Evolutionary conservation across 306 rosid species (phyloP), one percentile per base, ranked within the genome.

Genomic region (Dryas octopetala): DNA sequence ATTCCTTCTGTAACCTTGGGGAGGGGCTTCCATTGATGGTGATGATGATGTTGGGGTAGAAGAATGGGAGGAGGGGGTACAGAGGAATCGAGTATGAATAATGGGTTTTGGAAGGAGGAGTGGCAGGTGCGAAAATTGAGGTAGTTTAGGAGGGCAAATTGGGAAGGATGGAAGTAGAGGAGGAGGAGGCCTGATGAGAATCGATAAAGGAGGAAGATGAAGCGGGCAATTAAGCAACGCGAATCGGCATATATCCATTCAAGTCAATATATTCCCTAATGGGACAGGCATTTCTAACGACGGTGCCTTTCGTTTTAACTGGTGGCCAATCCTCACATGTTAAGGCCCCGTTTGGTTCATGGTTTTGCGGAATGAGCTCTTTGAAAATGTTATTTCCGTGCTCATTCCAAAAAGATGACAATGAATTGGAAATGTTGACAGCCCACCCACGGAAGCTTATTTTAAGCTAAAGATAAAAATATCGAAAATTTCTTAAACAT

Each of bases 1-100:
- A 78, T 95, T 95, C 71, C 79, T 85, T 51, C 97, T 88, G 71
- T 95, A 95, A 67, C 96, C 97, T 83, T 86, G 74, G 4, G 97
- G 96, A 68, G 98, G 86, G 65, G 85, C 77, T 76, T 95, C 97
- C 98, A 95, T 95, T 15, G 96, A 81, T 16, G 82, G 68, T 4
- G 79, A 53, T 0, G 74, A 77, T 2, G 76, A 59, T 2, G 79
- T 76, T 5, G 85, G 38, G 38, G 38, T 32, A 32, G 38, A 46
- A 51, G 85, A 59, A n/a, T 40, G 74, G 59, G 62, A 74, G 26
- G 23, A 52, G 43, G 23, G 41, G 63, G 16, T 48, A 77, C 67
- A 55, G 62, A 28, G 64, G 23, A 38, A 57, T 45, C 7, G 43
- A 47, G 17, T 57, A 32, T 40, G 45, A 17, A 15, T 3, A 59